These are phyloP conservation scores for Rhodomyrtus psidioides DNA, from an alignment of 441 rosid species.

Conservation along the genomic window DNA sequence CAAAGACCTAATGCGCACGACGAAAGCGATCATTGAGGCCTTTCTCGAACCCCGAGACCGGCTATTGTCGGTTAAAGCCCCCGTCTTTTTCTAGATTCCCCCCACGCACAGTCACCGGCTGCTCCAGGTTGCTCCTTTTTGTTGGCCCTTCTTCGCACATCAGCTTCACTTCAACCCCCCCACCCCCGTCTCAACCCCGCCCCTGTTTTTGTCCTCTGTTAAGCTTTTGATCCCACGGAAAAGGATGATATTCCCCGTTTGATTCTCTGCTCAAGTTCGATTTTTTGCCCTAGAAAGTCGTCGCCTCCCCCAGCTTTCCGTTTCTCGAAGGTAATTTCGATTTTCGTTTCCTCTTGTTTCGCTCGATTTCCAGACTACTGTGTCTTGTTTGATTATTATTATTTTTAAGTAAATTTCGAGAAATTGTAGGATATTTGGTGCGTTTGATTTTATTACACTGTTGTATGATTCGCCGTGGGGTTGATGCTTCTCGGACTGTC, in stretches of 20 bases:
- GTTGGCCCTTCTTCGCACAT: background rate
- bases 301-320: background rate
- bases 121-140: slow-evolving; percentile 25
- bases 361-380: background rate
- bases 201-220: background rate
- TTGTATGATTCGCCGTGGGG: background rate
- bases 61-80: slow-evolving; percentile 36
- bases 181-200: background rate
- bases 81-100: background rate
- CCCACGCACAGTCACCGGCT: slow-evolving; percentile 15
- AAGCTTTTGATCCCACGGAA: background rate
- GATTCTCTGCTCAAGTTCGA: slow-evolving; percentile 12
- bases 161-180: background rate
- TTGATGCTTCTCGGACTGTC: background rate
- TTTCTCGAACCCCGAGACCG: slow-evolving; percentile 17
- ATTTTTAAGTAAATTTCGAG: background rate
- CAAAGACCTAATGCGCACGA: background rate
- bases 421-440: background rate
- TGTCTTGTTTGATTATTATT: background rate
- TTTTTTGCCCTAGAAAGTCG: slow-evolving; percentile 11
- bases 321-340: background rate
- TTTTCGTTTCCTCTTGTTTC: background rate
- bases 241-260: background rate
- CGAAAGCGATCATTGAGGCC: background rate
- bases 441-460: background rate